These are phyloP conservation scores for Bruguiera parviflora DNA, from an alignment of 345 rosid species.

Conservation along the genomic window DNA sequence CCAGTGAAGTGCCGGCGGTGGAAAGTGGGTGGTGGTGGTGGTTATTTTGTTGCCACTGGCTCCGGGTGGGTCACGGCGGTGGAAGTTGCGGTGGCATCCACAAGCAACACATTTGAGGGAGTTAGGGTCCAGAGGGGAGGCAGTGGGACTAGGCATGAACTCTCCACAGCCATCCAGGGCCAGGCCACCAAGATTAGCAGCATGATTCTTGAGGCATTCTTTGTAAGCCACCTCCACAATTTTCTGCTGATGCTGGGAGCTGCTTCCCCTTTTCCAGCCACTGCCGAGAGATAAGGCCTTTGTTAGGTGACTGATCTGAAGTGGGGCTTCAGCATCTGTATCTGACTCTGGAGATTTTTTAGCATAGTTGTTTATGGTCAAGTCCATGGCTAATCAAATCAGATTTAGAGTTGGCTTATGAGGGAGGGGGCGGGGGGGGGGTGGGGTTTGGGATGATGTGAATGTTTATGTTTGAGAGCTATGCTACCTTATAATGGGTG, in stretches of 20 bases:
- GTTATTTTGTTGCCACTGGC: not conserved
- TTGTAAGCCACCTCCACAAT: constrained; percentile 61
- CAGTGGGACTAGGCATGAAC: constrained; percentile 52
- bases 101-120: constrained; percentile 77
- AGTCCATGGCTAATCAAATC: constrained; percentile 19
- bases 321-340: constrained; percentile 23
- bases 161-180: constrained; percentile 89
- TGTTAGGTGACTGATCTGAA: constrained; percentile 19
- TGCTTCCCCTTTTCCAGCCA: constrained; percentile 7
- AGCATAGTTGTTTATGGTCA: not conserved
- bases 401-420: too few species aligned
- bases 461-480: not conserved
- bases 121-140: constrained; percentile 38
- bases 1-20: constrained; percentile 18
- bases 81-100: constrained; percentile 93
- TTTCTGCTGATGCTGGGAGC: not conserved
- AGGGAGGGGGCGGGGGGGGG: not conserved
- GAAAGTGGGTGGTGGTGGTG: constrained; percentile 11
- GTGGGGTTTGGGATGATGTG: not conserved
- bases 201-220: constrained; percentile 82
- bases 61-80: constrained; percentile 53
- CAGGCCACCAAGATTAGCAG: constrained; percentile 64
- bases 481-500: not conserved
- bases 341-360: constrained; percentile 16
- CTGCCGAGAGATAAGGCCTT: constrained; percentile 19